These are phyloP conservation scores for Phytophthora pluvialis DNA, from an alignment of 352 stramenopile species.

Conservation along the genomic window DNA sequence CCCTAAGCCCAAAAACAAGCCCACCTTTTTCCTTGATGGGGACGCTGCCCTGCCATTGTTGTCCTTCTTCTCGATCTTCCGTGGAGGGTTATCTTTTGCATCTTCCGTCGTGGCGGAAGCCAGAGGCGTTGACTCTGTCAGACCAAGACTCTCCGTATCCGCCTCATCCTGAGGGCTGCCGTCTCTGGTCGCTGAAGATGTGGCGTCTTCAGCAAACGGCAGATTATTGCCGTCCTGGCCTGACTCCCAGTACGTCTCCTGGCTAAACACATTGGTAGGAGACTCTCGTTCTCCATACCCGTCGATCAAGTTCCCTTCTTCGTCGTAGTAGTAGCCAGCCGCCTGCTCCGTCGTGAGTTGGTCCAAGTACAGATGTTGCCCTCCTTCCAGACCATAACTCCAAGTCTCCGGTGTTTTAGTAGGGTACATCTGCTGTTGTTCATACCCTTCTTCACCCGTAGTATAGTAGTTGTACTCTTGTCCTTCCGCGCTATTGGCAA, in stretches of 20 bases:
- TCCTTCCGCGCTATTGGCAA: conserved; percentile 1
- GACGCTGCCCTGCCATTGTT: conserved; percentile 19
- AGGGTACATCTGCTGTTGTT: background rate
- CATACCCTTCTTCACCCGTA: conserved; percentile 1
- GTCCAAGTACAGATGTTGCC: conserved; percentile 29
- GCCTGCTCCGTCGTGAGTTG: conserved; percentile 27
- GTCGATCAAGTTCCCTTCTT: conserved; percentile 26
- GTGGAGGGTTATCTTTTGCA: conserved; percentile 1
- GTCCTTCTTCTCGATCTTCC: conserved; percentile 13
- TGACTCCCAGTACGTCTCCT: conserved; percentile 61
- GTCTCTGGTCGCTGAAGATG: background rate
- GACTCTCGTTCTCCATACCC: conserved; percentile 25
- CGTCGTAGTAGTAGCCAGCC: conserved; percentile 37
- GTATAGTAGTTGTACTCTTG: conserved; percentile 22
- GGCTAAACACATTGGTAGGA: conserved; percentile 39
- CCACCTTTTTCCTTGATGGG: conserved; percentile 26
- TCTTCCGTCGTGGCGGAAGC: background rate
- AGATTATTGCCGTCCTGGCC: conserved; percentile 35
- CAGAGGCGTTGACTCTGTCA: conserved; percentile 1
- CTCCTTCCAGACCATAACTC: conserved; percentile 21
- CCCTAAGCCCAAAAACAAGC: background rate
- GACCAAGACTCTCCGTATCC: background rate
- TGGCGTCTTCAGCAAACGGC: conserved; percentile 5
- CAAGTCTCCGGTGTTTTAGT: conserved; percentile 8
- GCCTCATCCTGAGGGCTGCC: conserved; percentile 16